Conservation (phyloP, 805 yeast genomes). For the Saturnispora hagleri region DNA sequence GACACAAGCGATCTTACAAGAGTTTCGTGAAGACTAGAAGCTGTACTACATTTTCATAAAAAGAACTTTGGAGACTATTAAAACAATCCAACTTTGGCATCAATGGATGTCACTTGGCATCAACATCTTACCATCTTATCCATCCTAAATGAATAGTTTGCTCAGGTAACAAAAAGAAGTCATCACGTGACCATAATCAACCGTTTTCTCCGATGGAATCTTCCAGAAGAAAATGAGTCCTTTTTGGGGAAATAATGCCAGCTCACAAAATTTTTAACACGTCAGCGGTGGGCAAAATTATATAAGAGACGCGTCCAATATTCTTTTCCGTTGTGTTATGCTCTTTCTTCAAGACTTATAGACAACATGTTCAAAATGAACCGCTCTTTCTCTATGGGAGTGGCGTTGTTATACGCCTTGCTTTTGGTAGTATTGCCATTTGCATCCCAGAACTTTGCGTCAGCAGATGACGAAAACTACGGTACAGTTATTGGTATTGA, state of each 20-base stretch:
- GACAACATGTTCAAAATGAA: slow-evolving; percentile 19
- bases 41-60: no score
- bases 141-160: not conserved
- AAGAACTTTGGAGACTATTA: no score
- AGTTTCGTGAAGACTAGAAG: no score
- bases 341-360: not conserved
- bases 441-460: slow-evolving; percentile 20
- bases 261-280: not conserved
- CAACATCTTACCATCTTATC: no score
- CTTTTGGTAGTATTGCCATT: slow-evolving; percentile 24
- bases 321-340: not conserved
- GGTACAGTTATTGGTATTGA: slow-evolving; percentile 75
- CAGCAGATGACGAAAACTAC: slow-evolving; percentile 23
- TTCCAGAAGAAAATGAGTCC: not conserved
- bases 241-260: not conserved
- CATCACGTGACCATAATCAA: not conserved
- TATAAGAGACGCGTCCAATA: slow-evolving; percentile 3
- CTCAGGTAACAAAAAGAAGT: not conserved
- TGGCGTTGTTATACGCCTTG: slow-evolving; percentile 22
- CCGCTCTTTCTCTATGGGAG: slow-evolving; percentile 22
- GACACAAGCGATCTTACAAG: no score
- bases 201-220: slow-evolving; percentile 1
- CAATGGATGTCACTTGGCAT: no score
- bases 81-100: no score
- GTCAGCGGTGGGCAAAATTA: not conserved